A percentile compares a stretch with the other conserved stretches of the same genome.
phyloP scores from a whole-genome alignment of 2,329 filamentous ascomycete genomes.

The Nectriaceae sp. region DNA sequence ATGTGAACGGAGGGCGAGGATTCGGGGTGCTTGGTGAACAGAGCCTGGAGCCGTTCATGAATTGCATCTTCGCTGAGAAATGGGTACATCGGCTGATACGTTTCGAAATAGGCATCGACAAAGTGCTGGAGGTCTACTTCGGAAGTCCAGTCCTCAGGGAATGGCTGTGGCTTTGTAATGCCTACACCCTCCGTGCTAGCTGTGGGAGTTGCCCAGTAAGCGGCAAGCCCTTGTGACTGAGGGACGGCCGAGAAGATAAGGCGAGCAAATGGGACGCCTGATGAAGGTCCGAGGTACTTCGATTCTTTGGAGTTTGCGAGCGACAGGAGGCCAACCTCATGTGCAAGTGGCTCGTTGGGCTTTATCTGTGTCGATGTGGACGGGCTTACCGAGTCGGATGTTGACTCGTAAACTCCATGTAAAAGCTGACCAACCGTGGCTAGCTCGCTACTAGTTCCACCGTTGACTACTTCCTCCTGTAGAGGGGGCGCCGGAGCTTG shows the following conservation, averaged over 20 bases:
- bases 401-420: no score
- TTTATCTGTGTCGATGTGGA: constrained; percentile 10
- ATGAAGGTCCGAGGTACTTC: constrained; percentile 18
- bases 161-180: constrained; percentile 5
- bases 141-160: constrained; percentile 12
- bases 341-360: constrained; percentile 12
- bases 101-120: constrained; percentile 18
- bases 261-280: constrained; percentile 13
- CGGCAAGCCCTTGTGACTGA: constrained; percentile 14
- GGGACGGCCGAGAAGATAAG: constrained; percentile 17
- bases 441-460: no score
- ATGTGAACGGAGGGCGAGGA: constrained; percentile 4
- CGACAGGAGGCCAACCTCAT: constrained; percentile 15
- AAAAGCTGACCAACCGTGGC: no score
- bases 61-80: constrained; percentile 15
- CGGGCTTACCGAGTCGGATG: constrained; percentile 8
- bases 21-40: constrained; percentile 7
- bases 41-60: constrained; percentile 4
- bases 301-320: constrained; percentile 16
- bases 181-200: not conserved
- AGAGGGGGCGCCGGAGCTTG: constrained; percentile 2
- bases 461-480: no score
- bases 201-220: constrained; percentile 7
- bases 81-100: constrained; percentile 15
- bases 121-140: constrained; percentile 18